Base-by-base conservation (phyloP, 2,329 filamentous ascomycete species). In the Cercospora zeae-maydis region DNA sequence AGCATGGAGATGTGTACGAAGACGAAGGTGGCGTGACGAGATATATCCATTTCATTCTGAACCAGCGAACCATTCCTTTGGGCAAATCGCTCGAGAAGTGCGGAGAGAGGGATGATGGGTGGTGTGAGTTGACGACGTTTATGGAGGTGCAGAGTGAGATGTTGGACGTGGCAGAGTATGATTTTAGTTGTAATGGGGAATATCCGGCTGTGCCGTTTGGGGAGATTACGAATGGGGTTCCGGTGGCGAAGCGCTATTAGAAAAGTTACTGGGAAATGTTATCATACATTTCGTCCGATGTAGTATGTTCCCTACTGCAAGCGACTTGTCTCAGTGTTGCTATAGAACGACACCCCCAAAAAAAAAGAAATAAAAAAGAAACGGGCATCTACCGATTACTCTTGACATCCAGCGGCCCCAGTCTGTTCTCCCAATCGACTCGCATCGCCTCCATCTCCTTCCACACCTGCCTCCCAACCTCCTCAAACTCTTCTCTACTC, bases 31-130 rank as follows among this genome's bases (percentile, higher is more conserved):
- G 58, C 0, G 80, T 85, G 70, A 91, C 88, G 0, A 84, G 79
- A 58, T 92, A 92, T 73, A 80, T 92, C 5, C 89, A 91, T 74
- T 90, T 92, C 70, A 76, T 91, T 2, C 80, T 91, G 49, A 91
- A 91, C 73, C 70, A 74, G 66, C 81, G 90, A 31, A 92, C 89
- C 0, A 71, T 92, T 0, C 89, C 89, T 1, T 78, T 92, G 0
- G 87, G 88, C 6, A 75, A 75, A 63, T 91, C 86, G 70, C 87
- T 90, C 64, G 75, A 83, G 1, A 83, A 86, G 63, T 92, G 90
- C 69, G 88, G 84, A 1, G 72, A 81, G 10, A 78, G 89, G 4
- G 83, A 86, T 47, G 90, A 92, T 74, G 90, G 89, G 0, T 92
- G 90, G 89, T 92, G 90, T 72, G 88, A 92, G 72, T 74, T 92